Base-by-base conservation (phyloP, 306 rosid genomes). In the Lagenaria siceraria region DNA sequence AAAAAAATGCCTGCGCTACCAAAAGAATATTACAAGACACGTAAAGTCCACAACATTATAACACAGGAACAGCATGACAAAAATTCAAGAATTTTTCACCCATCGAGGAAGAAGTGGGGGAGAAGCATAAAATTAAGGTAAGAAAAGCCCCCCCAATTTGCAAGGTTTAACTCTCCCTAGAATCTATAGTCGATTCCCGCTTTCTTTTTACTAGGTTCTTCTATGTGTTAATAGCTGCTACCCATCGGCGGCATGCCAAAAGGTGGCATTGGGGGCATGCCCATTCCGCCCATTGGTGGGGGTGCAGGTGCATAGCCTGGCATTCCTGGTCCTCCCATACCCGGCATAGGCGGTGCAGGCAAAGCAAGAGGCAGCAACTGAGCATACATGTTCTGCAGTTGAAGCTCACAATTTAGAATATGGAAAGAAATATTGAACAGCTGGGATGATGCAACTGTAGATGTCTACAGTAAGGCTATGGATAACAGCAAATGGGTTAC, bases 181-280 rank as follows among this genome's bases (percentile, higher is more conserved):
- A 59, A 79, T 56, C 80, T 84, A 79, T 85, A 10, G 42, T 8
- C 25, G 42, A 49, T 25, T 72, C 76, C 60, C 76, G 76, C n/a
- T 27, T 72, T 25, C 48, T 25, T 36, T 72, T 48, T 4, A 21
- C 40, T 49, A 73, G 77, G 76, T 14, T 29, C 33, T 29, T 73
- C 46, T 73, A 40, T 66, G 17, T 55, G 70, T 90, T 87, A 94
- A 84, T 89, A 94, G 87, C 89, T 82, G 80, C 93, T 87, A 31
- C 98, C 98, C 98, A 92, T 95, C 19, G 98, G 92, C 74, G 98
- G 97, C 98, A 92, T 95, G 78, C 98, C 98, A 77, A 63, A 95
- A 40, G 97, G 97, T 62, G 98, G 98, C 98, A 94, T 88, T 19
- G 98, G 97, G 9, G 97, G 98, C 98, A 92, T 93, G 66, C 98